Conservation (phyloP, 192 early-diverging fungal genomes). For the Podila minutissima region DNA sequence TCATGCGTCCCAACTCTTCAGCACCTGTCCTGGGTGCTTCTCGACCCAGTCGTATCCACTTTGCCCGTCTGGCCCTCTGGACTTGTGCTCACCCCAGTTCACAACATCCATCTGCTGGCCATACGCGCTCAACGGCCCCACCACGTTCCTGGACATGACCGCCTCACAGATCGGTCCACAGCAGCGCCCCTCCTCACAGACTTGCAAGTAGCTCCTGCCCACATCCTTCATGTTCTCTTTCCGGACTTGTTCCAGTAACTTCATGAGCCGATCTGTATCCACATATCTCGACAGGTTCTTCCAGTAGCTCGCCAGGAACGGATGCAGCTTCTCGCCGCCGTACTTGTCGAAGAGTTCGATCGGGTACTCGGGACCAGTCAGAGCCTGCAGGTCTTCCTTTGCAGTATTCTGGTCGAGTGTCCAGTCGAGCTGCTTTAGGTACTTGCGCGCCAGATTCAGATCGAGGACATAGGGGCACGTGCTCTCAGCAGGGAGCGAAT, state of each 20-base stretch:
- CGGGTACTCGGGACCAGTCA: conserved; percentile 12
- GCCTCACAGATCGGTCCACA: conserved; percentile 14
- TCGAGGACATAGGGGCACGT: conserved; percentile 2
- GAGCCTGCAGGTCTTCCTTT: background rate
- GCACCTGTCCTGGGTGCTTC: background rate
- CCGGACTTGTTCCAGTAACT: conserved; percentile 4
- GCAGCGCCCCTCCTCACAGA: conserved; percentile 4
- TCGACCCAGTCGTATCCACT: background rate
- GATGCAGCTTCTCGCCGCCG: background rate
- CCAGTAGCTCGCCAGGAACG: conserved; percentile 4
- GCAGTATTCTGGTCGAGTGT: background rate
- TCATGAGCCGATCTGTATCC: conserved; percentile 4
- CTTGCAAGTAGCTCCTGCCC: background rate
- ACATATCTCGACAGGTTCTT: conserved; percentile 11
- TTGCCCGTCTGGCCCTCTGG: too few relatives aligned
- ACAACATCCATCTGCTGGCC: background rate
- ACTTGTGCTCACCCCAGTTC: conserved; percentile 4
- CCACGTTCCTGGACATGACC: conserved; percentile 9
- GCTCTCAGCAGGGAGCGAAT: background rate
- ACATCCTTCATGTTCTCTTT: background rate
- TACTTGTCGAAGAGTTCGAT: conserved; percentile 7
- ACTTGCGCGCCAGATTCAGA: conserved; percentile 3
- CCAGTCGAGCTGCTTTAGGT: background rate
- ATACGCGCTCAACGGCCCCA: conserved; percentile 5
- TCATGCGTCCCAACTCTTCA: background rate